Evolutionary conservation across 345 rosid genomes (phyloP).

Genomic region (Crucihimalaya himalaica): DNA sequence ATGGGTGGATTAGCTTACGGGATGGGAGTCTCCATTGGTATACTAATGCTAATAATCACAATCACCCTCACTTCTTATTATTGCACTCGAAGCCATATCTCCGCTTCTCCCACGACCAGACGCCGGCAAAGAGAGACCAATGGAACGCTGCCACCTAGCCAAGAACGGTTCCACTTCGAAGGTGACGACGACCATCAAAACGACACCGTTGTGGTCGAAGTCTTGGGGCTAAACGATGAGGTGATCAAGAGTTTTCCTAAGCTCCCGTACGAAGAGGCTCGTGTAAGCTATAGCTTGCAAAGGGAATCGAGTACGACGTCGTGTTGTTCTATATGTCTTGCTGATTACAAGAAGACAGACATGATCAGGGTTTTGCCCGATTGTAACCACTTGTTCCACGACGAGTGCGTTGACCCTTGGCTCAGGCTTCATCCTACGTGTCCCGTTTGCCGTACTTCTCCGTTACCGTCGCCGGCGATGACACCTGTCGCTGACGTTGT

Average conservation of each 20-base stretch:
- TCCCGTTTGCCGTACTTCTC: slow-evolving; percentile 76
- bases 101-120: slow-evolving; percentile 26
- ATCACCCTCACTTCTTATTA: slow-evolving; percentile 46
- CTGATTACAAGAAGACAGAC: slow-evolving; percentile 68
- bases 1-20: slow-evolving; percentile 55
- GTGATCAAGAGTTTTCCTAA: slow-evolving; percentile 70
- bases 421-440: slow-evolving; percentile 65
- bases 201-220: slow-evolving; percentile 40
- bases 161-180: slow-evolving; percentile 3
- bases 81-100: slow-evolving; percentile 41
- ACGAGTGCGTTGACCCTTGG: slow-evolving; percentile 84
- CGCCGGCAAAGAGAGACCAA: slow-evolving; percentile 30
- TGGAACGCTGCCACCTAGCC: neutral
- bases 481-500: slow-evolving; percentile 71
- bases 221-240: slow-evolving; percentile 64
- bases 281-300: slow-evolving; percentile 38
- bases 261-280: slow-evolving; percentile 66
- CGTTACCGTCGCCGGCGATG: slow-evolving; percentile 61
- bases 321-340: slow-evolving; percentile 84
- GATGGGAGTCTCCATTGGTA: slow-evolving; percentile 50
- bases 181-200: slow-evolving; percentile 14
- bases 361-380: slow-evolving; percentile 66
- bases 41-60: slow-evolving; percentile 50
- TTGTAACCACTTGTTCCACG: slow-evolving; percentile 73
- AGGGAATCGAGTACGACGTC: slow-evolving; percentile 47